Evolutionary conservation across 106 monocot species (phyloP).

Genomic region (Dioscorea alata): DNA sequence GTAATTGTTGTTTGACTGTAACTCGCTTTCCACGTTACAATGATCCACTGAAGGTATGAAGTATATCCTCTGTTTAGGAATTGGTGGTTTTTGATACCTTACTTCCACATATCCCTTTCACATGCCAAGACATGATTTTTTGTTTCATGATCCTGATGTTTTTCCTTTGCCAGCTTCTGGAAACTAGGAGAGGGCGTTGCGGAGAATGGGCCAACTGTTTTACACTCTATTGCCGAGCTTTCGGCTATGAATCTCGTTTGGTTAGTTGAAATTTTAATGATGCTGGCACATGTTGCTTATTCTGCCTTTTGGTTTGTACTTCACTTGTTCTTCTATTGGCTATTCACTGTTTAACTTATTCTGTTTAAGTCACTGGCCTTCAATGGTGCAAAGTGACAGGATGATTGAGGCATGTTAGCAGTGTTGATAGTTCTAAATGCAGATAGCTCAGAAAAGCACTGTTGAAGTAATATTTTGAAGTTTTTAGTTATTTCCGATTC

Average conservation of each 20-base stretch:
- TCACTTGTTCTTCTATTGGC: no score
- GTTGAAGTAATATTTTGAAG: no score
- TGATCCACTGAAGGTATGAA: constrained; percentile 70
- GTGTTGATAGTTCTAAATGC: no score
- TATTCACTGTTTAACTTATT: no score
- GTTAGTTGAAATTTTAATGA: constrained; percentile 31
- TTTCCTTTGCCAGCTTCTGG: constrained; percentile 65
- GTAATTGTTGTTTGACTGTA: constrained; percentile 48
- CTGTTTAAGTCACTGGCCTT: no score
- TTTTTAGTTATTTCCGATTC: no score
- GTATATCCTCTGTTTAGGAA: background rate
- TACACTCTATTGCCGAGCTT: constrained; percentile 88
- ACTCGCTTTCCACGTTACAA: constrained; percentile 92
- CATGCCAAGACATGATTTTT: background rate
- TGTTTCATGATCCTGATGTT: no score
- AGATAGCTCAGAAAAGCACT: no score
- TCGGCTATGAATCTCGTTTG: constrained; percentile 86
- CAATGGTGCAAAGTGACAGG: no score
- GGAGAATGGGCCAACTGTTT: constrained; percentile 99
- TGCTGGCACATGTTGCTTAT: background rate
- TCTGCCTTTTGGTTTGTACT: no score
- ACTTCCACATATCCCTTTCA: background rate
- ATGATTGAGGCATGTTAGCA: no score
- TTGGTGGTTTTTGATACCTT: background rate
- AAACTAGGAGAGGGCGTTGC: constrained; percentile 92